A percentile compares a stretch with the other conserved stretches of the same genome.
Evolutionary conservation across 1,139 yeast species (phyloP).

Genomic region (Meyerozyma sp.): DNA sequence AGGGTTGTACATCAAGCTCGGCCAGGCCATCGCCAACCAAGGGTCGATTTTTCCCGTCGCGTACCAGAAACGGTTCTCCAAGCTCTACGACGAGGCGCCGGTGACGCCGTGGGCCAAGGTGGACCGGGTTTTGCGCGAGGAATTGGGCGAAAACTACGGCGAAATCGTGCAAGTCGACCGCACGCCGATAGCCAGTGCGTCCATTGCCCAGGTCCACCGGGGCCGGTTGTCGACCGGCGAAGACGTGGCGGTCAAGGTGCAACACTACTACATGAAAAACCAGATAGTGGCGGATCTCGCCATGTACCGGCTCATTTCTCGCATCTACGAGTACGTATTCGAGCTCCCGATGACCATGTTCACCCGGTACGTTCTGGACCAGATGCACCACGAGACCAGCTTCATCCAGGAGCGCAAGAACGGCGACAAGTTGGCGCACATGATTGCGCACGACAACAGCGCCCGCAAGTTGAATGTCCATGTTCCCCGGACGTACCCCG

Average conservation of each 20-base stretch:
- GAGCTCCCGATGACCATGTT: conserved; percentile 59
- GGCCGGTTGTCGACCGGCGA: conserved; percentile 48
- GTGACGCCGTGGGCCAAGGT: conserved; percentile 55
- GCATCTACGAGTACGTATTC: conserved; percentile 53
- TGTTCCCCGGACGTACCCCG: conserved; percentile 49
- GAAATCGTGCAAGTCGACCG: conserved; percentile 40
- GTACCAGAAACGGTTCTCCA: conserved; percentile 49
- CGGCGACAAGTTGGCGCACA: conserved; percentile 25
- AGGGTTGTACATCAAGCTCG: conserved; percentile 71
- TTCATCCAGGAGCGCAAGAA: conserved; percentile 55
- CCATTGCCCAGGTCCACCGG: conserved; percentile 68
- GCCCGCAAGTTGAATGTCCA: conserved; percentile 18
- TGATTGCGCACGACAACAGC: conserved; percentile 19
- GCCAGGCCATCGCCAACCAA: conserved; percentile 73
- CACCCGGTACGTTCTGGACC: conserved; percentile 53
- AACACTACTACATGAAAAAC: conserved; percentile 53
- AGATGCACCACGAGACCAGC: conserved; percentile 56
- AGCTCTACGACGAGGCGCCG: conserved; percentile 69
- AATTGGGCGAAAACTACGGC: conserved; percentile 44
- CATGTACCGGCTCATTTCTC: conserved; percentile 50
- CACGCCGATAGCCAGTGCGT: conserved; percentile 63
- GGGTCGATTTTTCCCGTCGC: conserved; percentile 62
- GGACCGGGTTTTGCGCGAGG: conserved; percentile 38
- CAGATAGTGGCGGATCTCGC: conserved; percentile 56
- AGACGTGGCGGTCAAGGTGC: conserved; percentile 64